phyloP scores from a whole-genome alignment of 495 filamentous ascomycete species.

The Ramalina intermedia region DNA sequence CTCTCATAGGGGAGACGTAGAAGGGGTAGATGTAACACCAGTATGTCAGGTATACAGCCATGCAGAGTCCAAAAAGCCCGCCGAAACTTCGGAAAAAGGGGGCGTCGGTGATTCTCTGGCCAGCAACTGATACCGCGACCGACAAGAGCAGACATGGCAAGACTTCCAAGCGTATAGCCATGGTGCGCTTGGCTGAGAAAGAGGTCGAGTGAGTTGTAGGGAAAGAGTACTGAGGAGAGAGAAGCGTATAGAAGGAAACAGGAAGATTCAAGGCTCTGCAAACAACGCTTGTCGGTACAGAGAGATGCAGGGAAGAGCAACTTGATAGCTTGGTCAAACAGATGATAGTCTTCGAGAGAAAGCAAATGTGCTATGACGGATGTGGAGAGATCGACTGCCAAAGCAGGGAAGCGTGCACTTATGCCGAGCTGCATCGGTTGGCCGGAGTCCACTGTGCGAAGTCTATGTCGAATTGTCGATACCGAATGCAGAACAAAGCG shows the following conservation, averaged over 20 bases:
- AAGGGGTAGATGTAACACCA: constrained; percentile 26
- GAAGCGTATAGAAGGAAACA: not conserved
- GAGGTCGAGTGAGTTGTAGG: not conserved
- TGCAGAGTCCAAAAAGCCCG: constrained; percentile 10
- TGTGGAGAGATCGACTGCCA: too few species aligned
- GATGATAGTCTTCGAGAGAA: too few species aligned
- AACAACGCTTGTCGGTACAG: not conserved
- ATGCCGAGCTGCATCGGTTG: too few species aligned
- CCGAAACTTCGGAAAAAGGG: constrained; percentile 1
- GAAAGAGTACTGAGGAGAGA: too few species aligned
- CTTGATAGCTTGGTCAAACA: too few species aligned
- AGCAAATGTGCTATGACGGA: too few species aligned
- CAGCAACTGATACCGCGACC: constrained; percentile 2
- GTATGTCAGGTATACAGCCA: constrained; percentile 17
- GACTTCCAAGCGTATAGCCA: constrained; percentile 7
- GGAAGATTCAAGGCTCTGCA: not conserved
- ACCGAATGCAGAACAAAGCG: too few species aligned
- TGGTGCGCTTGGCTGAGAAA: not conserved
- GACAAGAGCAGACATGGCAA: constrained; percentile 5
- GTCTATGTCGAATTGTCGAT: too few species aligned
- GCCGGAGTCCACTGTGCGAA: too few species aligned
- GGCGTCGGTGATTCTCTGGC: constrained; percentile 2
- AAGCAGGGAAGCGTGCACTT: too few species aligned
- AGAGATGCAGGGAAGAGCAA: not conserved
- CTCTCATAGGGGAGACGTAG: constrained; percentile 27